Conservation (phyloP, 192 early-diverging fungal species). For the Coemansia sp. region DNA sequence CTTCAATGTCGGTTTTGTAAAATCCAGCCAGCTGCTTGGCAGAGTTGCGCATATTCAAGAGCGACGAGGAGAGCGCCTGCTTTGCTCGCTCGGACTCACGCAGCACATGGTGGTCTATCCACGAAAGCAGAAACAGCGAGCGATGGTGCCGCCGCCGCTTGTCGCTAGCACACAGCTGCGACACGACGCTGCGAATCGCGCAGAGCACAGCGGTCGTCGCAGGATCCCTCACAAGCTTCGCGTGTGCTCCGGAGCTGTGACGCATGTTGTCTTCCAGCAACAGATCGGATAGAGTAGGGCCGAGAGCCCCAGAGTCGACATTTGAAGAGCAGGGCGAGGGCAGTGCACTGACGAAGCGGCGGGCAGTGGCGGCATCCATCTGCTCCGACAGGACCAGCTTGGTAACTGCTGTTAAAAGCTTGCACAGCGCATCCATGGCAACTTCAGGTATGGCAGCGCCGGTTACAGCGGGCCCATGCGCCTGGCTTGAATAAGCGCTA, state of each 20-base stretch:
- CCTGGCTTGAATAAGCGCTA: not conserved
- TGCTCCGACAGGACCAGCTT: slow-evolving; percentile 24
- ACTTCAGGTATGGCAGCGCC: slow-evolving; percentile 14
- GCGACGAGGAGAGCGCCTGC: slow-evolving; percentile 25
- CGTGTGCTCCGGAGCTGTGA: not conserved
- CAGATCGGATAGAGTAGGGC: not conserved
- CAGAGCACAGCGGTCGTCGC: not conserved
- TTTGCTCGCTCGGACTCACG: slow-evolving; percentile 35
- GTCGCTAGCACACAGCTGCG: slow-evolving; percentile 35
- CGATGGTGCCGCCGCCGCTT: slow-evolving; percentile 52
- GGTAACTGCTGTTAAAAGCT: slow-evolving; percentile 32
- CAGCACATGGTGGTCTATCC: slow-evolving; percentile 40
- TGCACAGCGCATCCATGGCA: slow-evolving; percentile 34
- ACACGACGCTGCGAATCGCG: slow-evolving; percentile 20
- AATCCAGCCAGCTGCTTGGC: slow-evolving; percentile 51
- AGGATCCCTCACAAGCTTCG: not conserved
- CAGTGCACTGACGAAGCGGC: slow-evolving; percentile 33
- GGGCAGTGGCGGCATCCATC: slow-evolving; percentile 17
- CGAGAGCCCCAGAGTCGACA: not conserved
- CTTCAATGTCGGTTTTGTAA: slow-evolving; percentile 55
- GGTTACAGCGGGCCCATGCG: not conserved
- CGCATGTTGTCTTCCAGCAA: not conserved
- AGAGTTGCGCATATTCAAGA: slow-evolving; percentile 44
- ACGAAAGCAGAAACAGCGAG: slow-evolving; percentile 36
- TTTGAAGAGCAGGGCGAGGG: slow-evolving; percentile 14